These are phyloP conservation scores for Mortierella sp. DNA, from an alignment of 371 early-diverging fungal genomes.

Conservation along the genomic window DNA sequence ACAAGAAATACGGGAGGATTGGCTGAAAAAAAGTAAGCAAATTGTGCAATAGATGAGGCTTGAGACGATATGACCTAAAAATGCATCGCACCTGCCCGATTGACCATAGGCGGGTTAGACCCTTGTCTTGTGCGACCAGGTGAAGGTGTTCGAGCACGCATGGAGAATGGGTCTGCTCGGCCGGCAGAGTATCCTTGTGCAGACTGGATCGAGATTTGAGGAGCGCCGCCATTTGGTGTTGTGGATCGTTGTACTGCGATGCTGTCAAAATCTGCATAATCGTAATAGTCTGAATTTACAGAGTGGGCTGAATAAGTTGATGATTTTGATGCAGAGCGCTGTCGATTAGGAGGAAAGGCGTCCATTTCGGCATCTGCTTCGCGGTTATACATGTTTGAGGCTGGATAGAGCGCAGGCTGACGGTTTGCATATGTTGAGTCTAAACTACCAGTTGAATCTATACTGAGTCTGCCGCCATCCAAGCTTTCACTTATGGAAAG, in stretches of 20 bases:
- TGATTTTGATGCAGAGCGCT: slow-evolving; percentile 53
- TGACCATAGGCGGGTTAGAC: slow-evolving; percentile 41
- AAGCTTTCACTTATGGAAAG: slow-evolving; percentile 42
- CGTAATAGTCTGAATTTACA: slow-evolving; percentile 43
- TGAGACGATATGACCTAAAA: background rate
- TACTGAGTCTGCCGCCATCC: slow-evolving; percentile 43
- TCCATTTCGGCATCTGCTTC: slow-evolving; percentile 36
- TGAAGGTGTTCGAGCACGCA: slow-evolving; percentile 54
- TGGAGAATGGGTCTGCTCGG: slow-evolving; percentile 37
- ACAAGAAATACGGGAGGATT: slow-evolving; percentile 53
- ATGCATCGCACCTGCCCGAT: slow-evolving; percentile 16
- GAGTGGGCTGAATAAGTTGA: slow-evolving; percentile 49
- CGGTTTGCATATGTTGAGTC: slow-evolving; percentile 43
- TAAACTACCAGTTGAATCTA: slow-evolving; percentile 47
- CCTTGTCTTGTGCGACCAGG: slow-evolving; percentile 51
- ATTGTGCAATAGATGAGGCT: background rate
- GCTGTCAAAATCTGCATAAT: slow-evolving; percentile 52
- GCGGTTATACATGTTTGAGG: slow-evolving; percentile 37
- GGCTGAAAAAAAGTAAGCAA: slow-evolving; percentile 16
- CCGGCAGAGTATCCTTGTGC: slow-evolving; percentile 39
- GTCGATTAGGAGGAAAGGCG: slow-evolving; percentile 33
- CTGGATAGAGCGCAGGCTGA: slow-evolving; percentile 31
- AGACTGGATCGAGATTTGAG: slow-evolving; percentile 51
- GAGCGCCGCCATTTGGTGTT: slow-evolving; percentile 49
- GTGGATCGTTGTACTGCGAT: slow-evolving; percentile 31